These are phyloP conservation scores for Liquidambar formosana DNA, from an alignment of 164 flowering plant genomes.

Conservation along the genomic window DNA sequence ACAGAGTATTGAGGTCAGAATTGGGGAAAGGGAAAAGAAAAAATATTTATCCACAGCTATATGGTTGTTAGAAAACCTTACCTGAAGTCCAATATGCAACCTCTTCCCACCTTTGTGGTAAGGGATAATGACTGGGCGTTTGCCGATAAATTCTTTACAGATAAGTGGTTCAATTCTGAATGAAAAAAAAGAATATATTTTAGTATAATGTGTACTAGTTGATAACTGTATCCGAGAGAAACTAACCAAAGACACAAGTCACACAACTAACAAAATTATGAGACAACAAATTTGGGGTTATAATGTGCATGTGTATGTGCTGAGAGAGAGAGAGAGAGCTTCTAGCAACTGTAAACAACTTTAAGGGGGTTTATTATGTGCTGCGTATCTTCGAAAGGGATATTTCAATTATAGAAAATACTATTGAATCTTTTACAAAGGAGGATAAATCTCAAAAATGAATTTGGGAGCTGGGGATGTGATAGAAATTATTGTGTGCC, in stretches of 20 bases:
- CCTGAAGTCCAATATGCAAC: slow-evolving; percentile 91
- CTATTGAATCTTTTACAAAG: too few species aligned
- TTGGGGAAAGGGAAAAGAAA: not conserved
- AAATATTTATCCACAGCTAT: not conserved
- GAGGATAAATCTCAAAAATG: too few species aligned
- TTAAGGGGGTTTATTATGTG: too few species aligned
- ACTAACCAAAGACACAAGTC: not conserved
- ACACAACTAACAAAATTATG: not conserved
- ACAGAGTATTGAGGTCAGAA: slow-evolving; percentile 15
- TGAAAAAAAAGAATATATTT: not conserved
- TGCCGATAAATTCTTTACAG: slow-evolving; percentile 68
- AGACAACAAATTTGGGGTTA: not conserved
- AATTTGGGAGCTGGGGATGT: too few species aligned
- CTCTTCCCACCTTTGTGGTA: slow-evolving; percentile 96
- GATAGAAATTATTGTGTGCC: too few species aligned
- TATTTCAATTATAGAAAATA: too few species aligned
- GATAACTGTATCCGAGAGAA: too few species aligned
- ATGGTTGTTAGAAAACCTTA: slow-evolving; percentile 20
- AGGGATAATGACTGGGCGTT: slow-evolving; percentile 87
- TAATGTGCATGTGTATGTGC: too few species aligned
- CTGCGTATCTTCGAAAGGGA: too few species aligned
- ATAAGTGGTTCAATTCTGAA: slow-evolving; percentile 93
- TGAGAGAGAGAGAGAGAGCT: too few species aligned
- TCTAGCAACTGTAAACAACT: too few species aligned
- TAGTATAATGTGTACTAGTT: too few species aligned